These are phyloP conservation scores for Tolypocladium pustulatum DNA, from an alignment of 2,329 filamentous ascomycete genomes.

Conservation along the genomic window DNA sequence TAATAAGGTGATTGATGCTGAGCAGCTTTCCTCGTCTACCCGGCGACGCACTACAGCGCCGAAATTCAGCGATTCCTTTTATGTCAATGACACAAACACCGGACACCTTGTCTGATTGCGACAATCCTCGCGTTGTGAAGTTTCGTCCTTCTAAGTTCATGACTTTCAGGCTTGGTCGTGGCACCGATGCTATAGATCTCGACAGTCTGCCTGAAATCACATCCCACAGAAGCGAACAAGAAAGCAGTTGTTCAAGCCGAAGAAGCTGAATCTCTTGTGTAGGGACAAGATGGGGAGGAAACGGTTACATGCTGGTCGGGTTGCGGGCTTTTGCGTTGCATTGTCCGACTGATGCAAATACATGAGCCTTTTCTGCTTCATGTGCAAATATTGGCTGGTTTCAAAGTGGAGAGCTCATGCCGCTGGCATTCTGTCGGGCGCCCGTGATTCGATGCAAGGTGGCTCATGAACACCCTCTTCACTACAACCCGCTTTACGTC, in stretches of 20 bases:
- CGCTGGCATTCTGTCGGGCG: background rate
- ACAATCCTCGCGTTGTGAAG: background rate
- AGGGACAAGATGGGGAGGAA: background rate
- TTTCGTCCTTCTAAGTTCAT: too few species aligned
- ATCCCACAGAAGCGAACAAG: too few species aligned
- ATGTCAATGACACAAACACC: too few species aligned
- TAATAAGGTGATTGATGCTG: background rate
- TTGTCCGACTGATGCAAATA: background rate
- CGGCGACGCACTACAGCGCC: too few species aligned
- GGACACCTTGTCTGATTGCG: background rate
- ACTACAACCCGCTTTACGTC: background rate
- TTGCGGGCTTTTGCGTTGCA: background rate
- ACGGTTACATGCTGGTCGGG: too few species aligned
- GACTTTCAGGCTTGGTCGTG: too few species aligned
- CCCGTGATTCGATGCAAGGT: background rate
- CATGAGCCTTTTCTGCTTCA: background rate
- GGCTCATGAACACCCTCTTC: background rate
- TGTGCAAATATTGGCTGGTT: background rate
- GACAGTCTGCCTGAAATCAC: background rate
- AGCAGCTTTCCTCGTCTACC: too few species aligned
- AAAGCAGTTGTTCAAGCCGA: background rate
- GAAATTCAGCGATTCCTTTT: too few species aligned
- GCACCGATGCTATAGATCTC: background rate
- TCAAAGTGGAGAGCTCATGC: background rate
- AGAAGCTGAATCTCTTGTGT: background rate